Evolutionary conservation across 495 filamentous ascomycete species (phyloP), one percentile per base, ranked within the genome.

Genomic region (Penicillium robsamsonii): DNA sequence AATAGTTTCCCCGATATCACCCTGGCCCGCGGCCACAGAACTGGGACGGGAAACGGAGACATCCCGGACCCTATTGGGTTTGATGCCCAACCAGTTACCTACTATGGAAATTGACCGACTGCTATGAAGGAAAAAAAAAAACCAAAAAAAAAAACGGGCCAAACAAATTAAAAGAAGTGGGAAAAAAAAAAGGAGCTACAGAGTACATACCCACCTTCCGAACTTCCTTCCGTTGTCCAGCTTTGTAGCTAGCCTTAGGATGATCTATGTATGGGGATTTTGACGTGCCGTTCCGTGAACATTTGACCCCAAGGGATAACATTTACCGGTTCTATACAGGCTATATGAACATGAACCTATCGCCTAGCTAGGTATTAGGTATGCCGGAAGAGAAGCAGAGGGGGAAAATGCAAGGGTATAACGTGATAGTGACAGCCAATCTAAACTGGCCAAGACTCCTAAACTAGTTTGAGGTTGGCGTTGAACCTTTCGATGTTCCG

Each of bases 181-280:
- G 5, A 42, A 38, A 24, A 27, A 12, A 25, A 40, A 31, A 11
- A 18, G 12, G 4, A n/a, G n/a, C n/a, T n/a, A 3, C 15, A 4
- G 13, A 38, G 35, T 38, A 30, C 11, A 17, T 18, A 52, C 24
- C 48, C 48, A 50, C 48, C 48, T 50, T 50, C 46, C 46, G 31
- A 22, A 38, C 35, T 38, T 38, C 35, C 33, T 31, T 18, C 33
- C 22, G 46, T 37, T 50, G 47, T 55, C 57, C 50, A 60, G 54
- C 49, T 45, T 46, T 44, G 45, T 44, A 41, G 50, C 43, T 43
- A 47, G 61, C 45, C 40, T 43, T 27, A 30, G 55, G 63, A 53
- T 55, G 58, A 66, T 66, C 64, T 59, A 55, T 66, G 60, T 59
- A 55, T 66, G n/a, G 57, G 64, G 63, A 43, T 53, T 29, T 50